A percentile compares a stretch with the other conserved stretches of the same genome.
phyloP scores from a whole-genome alignment of 805 yeast genomes.

The Ogataea nitratoaversa region DNA sequence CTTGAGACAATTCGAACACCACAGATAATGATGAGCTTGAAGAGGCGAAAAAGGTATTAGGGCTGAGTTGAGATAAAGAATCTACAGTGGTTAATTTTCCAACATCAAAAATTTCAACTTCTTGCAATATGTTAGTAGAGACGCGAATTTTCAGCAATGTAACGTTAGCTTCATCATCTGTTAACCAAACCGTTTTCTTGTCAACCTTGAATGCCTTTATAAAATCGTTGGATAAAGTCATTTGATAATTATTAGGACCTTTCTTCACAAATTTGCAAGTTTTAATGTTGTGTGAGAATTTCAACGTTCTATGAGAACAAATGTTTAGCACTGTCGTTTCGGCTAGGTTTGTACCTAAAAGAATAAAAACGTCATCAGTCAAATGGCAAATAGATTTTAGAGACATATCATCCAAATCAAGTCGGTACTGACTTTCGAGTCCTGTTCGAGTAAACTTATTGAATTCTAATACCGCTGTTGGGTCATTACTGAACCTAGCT shows the following conservation, averaged over 20 bases:
- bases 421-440: neutral
- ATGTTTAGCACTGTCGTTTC: neutral
- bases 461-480: neutral
- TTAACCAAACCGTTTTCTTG: neutral
- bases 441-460: too few species aligned
- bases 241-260: too few species aligned
- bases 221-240: neutral
- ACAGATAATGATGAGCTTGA: constrained; percentile 4
- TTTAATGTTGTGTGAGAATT: neutral
- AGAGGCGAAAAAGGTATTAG: constrained; percentile 3
- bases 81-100: constrained; percentile 4
- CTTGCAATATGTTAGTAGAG: neutral
- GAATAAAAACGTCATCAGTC: neutral
- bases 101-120: neutral
- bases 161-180: neutral
- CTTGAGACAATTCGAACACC: neutral
- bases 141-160: neutral
- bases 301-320: neutral
- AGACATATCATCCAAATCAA: neutral
- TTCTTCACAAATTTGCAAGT: too few species aligned
- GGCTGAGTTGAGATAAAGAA: constrained; percentile 1
- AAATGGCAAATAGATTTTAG: neutral
- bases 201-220: neutral
- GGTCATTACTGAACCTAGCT: neutral
- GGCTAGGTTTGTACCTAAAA: neutral